Evolutionary conservation across 441 rosid genomes (phyloP), one percentile per base, ranked within the genome.

Genomic region (Heliophila coronopifolia): DNA sequence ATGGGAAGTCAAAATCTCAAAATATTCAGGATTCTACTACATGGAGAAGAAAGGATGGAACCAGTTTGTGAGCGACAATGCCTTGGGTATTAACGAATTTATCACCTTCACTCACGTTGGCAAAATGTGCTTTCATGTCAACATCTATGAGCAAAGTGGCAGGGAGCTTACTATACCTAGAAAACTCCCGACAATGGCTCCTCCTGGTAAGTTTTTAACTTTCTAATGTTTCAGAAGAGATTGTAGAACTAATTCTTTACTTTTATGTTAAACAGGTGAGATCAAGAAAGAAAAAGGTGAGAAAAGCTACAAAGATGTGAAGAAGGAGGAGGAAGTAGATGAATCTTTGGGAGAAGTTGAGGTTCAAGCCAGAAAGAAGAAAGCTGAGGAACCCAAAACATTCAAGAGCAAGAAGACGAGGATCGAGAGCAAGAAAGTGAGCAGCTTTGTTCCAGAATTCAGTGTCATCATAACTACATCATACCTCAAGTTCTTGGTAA

Each of bases 31-130:
- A 14, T 58, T 36, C 5, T 46, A 46, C 18, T 58, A 58, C 17
- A 19, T 58, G 19, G 62, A 45, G 54, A 58, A 19, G 42, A 30
- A 4, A 35, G 54, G 63, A 5, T 58, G 63, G 63, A 33, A 46
- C 15, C n/a, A 35, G 39, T 58, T 58, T 14, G 57, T 63, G 27
- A 63, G 32, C 11, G 68, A 63, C 17, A 55, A 56, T 11, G 39
- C 33, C 13, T 56, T 63, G 28, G 68, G 68, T 40, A 4, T 16
- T 6, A 15, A 56, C 11, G 68, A 63, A 35, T 44, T 63, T 7
- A 2, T 56, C 1, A 34, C 68, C 9, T 63, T 63, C 39, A 63
- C 33, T 33, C 63, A 48, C 58, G 15, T 3, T 7, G 52, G 68
- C 2, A 44, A 41, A 1, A 63, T 63, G 68, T n/a, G 9, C 6